Conservation (phyloP, 2,329 filamentous ascomycete genomes). For the Lachnellula cervina region DNA sequence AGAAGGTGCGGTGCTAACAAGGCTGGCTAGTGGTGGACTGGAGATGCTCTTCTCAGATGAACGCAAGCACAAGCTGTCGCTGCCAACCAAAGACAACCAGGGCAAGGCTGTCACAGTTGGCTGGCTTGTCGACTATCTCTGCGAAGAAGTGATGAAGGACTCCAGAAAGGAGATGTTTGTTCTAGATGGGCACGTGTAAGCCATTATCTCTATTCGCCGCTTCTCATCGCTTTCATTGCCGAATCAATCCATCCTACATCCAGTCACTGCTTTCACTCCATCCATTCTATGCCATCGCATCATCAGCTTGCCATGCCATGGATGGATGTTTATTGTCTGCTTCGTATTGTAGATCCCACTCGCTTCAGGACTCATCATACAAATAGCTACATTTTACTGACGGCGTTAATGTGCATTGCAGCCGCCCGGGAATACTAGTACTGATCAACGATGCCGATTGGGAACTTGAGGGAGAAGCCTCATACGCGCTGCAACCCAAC, state of each 20-base stretch:
- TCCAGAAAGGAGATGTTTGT: conserved; percentile 83
- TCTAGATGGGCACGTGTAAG: conserved; percentile 81
- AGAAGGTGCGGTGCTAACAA: conserved; percentile 5
- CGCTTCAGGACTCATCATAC: conserved; percentile 4
- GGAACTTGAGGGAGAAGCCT: conserved; percentile 93
- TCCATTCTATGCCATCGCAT: conserved; percentile 1
- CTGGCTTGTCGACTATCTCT: conserved; percentile 74
- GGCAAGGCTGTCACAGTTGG: conserved; percentile 63
- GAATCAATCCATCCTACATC: conserved; percentile 16
- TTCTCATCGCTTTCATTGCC: conserved; percentile 9
- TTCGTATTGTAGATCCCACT: background rate
- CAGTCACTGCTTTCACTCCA: conserved; percentile 4
- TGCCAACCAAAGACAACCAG: conserved; percentile 59
- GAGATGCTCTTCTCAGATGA: conserved; percentile 90
- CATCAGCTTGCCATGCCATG: conserved; percentile 16
- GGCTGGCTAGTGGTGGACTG: conserved; percentile 67
- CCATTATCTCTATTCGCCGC: conserved; percentile 14
- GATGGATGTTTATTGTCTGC: conserved; percentile 4
- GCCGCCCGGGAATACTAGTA: conserved; percentile 90
- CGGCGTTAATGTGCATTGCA: conserved; percentile 38
- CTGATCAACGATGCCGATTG: conserved; percentile 97
- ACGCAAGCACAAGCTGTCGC: conserved; percentile 62
- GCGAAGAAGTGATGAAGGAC: conserved; percentile 79
- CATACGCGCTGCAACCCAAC: conserved; percentile 73
- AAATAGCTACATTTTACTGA: conserved; percentile 10